A percentile compares a stretch with the other conserved stretches of the same genome.
These are phyloP conservation scores for Monosporascus sp. DNA, from an alignment of 2,329 filamentous ascomycete genomes.

Conservation along the genomic window DNA sequence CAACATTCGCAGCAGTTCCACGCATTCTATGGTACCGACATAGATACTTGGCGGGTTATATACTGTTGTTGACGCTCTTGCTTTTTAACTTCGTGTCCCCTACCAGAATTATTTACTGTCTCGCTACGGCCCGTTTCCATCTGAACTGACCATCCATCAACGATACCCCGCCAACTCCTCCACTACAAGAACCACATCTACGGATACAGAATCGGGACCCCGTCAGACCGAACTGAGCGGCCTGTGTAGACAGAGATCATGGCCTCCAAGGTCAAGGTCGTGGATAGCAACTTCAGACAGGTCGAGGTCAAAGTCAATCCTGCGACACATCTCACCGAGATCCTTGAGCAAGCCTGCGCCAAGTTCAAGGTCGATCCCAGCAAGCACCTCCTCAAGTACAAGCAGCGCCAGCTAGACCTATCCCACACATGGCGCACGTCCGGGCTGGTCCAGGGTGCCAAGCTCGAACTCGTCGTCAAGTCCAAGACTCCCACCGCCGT, in stretches of 20 bases:
- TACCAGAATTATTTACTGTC: not conserved
- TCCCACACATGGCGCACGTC: constrained; percentile 79
- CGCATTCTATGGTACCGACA: not conserved
- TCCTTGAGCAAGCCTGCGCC: constrained; percentile 80
- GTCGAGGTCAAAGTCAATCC: constrained; percentile 79
- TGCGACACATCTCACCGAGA: constrained; percentile 73
- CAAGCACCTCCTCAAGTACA: constrained; percentile 79
- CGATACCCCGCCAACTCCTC: not conserved
- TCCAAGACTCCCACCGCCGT: constrained; percentile 82
- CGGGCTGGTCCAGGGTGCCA: constrained; percentile 77
- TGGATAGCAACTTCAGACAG: constrained; percentile 72
- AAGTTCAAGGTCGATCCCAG: constrained; percentile 70
- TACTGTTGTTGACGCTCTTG: not conserved
- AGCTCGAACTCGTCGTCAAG: constrained; percentile 83
- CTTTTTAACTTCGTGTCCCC: not conserved
- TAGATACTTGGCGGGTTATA: not conserved
- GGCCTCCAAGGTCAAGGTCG: constrained; percentile 84
- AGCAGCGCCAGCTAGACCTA: constrained; percentile 80
- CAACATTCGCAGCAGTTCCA: not conserved
- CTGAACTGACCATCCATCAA: not conserved
- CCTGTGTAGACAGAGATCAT: constrained; percentile 38
- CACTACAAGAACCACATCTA: not conserved
- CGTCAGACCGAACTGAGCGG: too few relatives aligned
- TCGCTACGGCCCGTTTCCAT: not conserved
- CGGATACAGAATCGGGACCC: not conserved